Conservation (phyloP, 2,329 filamentous ascomycete genomes). For the Teratosphaeria destructans region DNA sequence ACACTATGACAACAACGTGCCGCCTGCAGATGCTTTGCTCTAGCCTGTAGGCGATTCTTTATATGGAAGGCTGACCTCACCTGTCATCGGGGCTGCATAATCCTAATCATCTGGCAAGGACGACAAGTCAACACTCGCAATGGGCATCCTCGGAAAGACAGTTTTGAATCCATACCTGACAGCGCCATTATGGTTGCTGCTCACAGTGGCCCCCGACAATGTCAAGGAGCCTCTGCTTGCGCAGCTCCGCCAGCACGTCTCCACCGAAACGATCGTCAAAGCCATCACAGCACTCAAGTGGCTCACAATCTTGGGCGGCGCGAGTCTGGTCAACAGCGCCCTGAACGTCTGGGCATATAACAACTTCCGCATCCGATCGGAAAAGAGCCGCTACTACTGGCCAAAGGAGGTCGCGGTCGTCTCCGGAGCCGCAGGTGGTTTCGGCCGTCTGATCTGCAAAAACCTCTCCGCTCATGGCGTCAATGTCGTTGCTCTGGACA, state of each 20-base stretch:
- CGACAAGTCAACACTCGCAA: not conserved
- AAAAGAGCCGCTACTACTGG: slow-evolving; percentile 26
- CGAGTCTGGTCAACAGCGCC: slow-evolving; percentile 11
- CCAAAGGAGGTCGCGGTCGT: slow-evolving; percentile 26
- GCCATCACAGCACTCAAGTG: slow-evolving; percentile 18
- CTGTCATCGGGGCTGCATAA: not conserved
- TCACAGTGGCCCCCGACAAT: slow-evolving; percentile 20
- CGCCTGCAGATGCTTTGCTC: not conserved
- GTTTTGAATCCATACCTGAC: slow-evolving; percentile 20
- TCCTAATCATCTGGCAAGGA: not conserved
- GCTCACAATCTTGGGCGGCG: slow-evolving; percentile 22
- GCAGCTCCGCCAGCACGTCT: slow-evolving; percentile 17
- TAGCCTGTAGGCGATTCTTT: not conserved
- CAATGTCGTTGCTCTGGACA: slow-evolving; percentile 29
- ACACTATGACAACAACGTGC: not conserved
- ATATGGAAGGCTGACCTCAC: not conserved
- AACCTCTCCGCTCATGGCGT: slow-evolving; percentile 25
- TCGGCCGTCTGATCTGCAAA: slow-evolving; percentile 25
- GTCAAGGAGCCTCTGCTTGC: slow-evolving; percentile 20
- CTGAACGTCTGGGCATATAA: slow-evolving; percentile 20
- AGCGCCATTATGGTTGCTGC: slow-evolving; percentile 18
- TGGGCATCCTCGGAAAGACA: not conserved
- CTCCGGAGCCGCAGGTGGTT: slow-evolving; percentile 27
- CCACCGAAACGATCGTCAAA: slow-evolving; percentile 14
- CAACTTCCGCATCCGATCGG: slow-evolving; percentile 27